Evolutionary conservation across 129 eudicot genomes (phyloP), one percentile per base, ranked within the genome.

Genomic region (Rutidosis leptorrhynchoides): DNA sequence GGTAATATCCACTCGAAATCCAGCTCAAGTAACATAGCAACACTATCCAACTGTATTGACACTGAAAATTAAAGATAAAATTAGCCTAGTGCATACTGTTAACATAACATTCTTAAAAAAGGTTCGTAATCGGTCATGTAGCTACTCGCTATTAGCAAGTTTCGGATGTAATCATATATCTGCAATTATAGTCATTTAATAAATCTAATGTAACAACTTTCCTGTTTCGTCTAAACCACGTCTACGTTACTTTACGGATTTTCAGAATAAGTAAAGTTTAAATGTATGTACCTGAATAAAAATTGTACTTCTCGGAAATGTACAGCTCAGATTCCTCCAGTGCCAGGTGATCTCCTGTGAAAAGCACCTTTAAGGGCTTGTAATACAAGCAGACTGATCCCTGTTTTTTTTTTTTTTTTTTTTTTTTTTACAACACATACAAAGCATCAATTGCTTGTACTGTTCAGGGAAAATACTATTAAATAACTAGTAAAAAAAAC

Each of bases 1-100:
- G 95, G 95, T 70, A 87, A 68, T 46, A 87, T 83, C 90, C 83
- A 83, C 71, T 81, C 81, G 43, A 87, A 87, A 17, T 87, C 85
- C 63, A 87, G 55, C 60, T 81, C 83, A 61, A 81, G 84, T 67
- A 87, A 74, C 80, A 48, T 78, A 54, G 76, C 66, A 26, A 87
- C 83, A 60, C 79, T 87, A 26, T 73, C 70, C 79, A 83, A 59
- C 65, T 87, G 95, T 64, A 70, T 19, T 20, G 90, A 64, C 67
- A 83, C 90, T 87, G 81, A 66, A 68, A 40, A 72, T 61, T 48
- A 33, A 43, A 53, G 52, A 63, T 16, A 73, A n/a, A 33, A 62
- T 67, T 25, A 28, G 32, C 30, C 8, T 0, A 51, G 19, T 30
- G 65, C n/a, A 20, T 40, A 32, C 43, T 1, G 22, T 1, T 28